These are phyloP conservation scores for Heteromeles arbutifolia DNA, from an alignment of 306 rosid species.

Conservation along the genomic window DNA sequence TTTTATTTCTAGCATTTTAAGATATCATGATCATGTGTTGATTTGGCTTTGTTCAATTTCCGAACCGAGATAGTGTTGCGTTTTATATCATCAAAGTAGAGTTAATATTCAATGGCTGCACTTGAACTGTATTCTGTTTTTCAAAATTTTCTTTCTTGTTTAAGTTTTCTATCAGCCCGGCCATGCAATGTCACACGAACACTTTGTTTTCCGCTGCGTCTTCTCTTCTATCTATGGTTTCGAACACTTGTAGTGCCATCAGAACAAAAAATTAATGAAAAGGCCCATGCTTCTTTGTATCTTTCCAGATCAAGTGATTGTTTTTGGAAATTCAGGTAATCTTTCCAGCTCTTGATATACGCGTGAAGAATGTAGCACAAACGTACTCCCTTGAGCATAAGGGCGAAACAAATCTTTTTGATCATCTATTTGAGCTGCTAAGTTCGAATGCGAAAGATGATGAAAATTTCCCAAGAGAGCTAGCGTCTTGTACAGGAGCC, in stretches of 20 bases:
- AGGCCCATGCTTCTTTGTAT: not conserved
- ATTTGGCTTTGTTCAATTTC: not conserved
- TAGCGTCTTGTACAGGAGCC: conserved; percentile 93
- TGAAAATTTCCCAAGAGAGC: conserved; percentile 81
- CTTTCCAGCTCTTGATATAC: conserved; percentile 93
- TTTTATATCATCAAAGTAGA: not conserved
- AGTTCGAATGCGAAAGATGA: conserved; percentile 51
- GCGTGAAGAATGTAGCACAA: conserved; percentile 98
- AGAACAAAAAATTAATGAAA: not conserved
- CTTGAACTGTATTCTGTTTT: not conserved
- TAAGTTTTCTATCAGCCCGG: not conserved
- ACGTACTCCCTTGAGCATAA: conserved; percentile 97
- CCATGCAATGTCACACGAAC: not conserved
- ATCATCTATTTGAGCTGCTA: conserved; percentile 75
- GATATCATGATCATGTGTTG: not conserved
- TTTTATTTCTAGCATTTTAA: not conserved
- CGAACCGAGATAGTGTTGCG: not conserved
- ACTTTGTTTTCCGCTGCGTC: not conserved
- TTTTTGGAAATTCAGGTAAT: conserved; percentile 63
- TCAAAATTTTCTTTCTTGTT: not conserved
- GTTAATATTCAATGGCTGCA: not conserved
- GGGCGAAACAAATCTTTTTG: conserved; percentile 88
- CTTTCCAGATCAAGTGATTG: conserved; percentile 12
- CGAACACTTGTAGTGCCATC: not conserved
- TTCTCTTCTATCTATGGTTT: not conserved